Percentiles rank a stretch among this genome's conserved stretches.
Conservation (phyloP, 1,284 basidiomycete genomes). For the Apiotrichum porosum region DNA sequence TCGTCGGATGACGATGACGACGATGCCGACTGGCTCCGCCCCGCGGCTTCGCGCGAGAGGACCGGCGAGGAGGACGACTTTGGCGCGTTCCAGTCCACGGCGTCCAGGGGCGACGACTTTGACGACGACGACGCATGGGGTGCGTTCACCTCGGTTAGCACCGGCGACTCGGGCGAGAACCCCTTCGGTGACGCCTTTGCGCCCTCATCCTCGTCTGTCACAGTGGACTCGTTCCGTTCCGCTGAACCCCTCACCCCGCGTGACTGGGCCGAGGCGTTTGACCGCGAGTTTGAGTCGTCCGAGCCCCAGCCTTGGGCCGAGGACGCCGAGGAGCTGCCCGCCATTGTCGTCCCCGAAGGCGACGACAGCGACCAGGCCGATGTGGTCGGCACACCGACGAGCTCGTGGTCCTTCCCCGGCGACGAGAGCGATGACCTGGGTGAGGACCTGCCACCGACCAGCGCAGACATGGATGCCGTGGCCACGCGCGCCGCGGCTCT, state of each 20-base stretch:
- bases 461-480: not conserved
- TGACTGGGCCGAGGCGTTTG: slow-evolving; percentile 45
- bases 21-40: slow-evolving; percentile 44
- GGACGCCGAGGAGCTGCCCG: not conserved
- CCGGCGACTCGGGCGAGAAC: slow-evolving; percentile 26
- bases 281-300: slow-evolving; percentile 29
- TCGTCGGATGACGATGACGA: slow-evolving; percentile 45
- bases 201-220: not conserved
- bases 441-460: slow-evolving; percentile 35
- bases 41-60: slow-evolving; percentile 20
- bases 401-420: slow-evolving; percentile 37
- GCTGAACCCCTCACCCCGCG: slow-evolving; percentile 34
- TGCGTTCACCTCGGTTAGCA: slow-evolving; percentile 31
- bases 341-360: slow-evolving; percentile 6
- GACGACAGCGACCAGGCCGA: slow-evolving; percentile 11
- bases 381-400: slow-evolving; percentile 13
- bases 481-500: not conserved
- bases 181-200: slow-evolving; percentile 44
- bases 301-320: not conserved
- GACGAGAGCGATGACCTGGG: slow-evolving; percentile 33
- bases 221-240: slow-evolving; percentile 3
- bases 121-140: slow-evolving; percentile 46
- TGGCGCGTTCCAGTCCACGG: slow-evolving; percentile 27
- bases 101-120: slow-evolving; percentile 17
- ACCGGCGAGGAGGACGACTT: slow-evolving; percentile 37